These are phyloP conservation scores for Melaleuca alternifolia DNA, from an alignment of 345 rosid genomes.

Conservation along the genomic window DNA sequence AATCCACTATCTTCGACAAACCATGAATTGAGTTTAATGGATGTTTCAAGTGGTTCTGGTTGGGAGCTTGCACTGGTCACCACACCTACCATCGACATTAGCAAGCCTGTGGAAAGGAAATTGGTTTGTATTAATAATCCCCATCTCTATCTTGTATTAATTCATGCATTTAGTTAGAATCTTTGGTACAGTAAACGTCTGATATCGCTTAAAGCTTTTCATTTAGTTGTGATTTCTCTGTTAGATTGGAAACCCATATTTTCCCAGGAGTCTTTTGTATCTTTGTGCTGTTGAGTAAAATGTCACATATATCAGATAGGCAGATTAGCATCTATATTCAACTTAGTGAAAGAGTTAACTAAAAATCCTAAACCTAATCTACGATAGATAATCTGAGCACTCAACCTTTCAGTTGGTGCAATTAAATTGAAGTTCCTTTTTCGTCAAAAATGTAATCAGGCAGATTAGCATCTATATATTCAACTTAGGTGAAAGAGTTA, in stretches of 20 bases:
- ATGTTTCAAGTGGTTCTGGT: conserved; percentile 38
- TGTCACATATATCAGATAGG: neutral
- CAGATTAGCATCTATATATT: neutral
- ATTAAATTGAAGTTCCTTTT: neutral
- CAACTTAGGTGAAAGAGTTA: neutral
- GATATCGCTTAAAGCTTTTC: neutral
- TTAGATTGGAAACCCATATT: neutral
- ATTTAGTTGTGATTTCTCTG: neutral
- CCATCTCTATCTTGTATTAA: neutral
- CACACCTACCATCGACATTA: conserved; percentile 36
- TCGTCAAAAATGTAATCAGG: neutral
- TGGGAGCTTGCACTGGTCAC: conserved; percentile 98
- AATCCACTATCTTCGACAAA: conserved; percentile 26
- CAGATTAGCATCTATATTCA: neutral
- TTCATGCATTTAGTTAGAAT: neutral
- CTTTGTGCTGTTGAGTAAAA: neutral
- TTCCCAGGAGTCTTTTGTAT: neutral
- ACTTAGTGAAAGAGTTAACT: neutral
- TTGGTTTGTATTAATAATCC: conserved; percentile 30
- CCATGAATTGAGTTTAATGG: conserved; percentile 38
- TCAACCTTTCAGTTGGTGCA: neutral
- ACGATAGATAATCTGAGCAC: neutral
- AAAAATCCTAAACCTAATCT: neutral
- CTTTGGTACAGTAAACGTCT: neutral
- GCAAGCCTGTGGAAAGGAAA: conserved; percentile 25